Percentiles rank a stretch among this genome's conserved stretches.
phyloP scores from a whole-genome alignment of 2,329 filamentous ascomycete species.

The Tolypocladium paradoxum region DNA sequence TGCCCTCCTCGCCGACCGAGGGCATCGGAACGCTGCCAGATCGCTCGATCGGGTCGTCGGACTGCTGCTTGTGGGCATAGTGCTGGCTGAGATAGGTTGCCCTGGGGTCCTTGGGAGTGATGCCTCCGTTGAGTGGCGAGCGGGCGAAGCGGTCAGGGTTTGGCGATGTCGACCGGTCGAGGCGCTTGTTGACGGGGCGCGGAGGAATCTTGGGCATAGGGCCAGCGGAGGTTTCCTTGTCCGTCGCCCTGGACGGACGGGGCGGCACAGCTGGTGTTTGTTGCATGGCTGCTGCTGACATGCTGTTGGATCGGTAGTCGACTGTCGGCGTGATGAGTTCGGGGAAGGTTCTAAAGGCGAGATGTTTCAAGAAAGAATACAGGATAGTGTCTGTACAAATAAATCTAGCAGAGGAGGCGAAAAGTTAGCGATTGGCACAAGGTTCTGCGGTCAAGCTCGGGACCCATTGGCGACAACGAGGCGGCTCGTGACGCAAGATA shows the following conservation, averaged over 20 bases:
- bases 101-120: slow-evolving; percentile 35
- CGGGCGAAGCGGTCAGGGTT: slow-evolving; percentile 69
- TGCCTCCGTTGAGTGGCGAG: slow-evolving; percentile 72
- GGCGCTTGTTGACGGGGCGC: slow-evolving; percentile 58
- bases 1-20: slow-evolving; percentile 79
- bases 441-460: not conserved
- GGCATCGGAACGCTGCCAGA: slow-evolving; percentile 73
- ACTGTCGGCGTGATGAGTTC: not conserved
- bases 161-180: slow-evolving; percentile 69
- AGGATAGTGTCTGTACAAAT: not conserved
- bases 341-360: not conserved
- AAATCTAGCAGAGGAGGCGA: not conserved
- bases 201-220: slow-evolving; percentile 63
- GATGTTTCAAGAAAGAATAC: not conserved
- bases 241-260: slow-evolving; percentile 41
- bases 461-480: not conserved
- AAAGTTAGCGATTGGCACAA: not conserved
- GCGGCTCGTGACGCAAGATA: slow-evolving; percentile 2
- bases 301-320: slow-evolving; percentile 13
- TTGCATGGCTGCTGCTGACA: slow-evolving; percentile 41
- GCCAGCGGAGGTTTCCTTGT: slow-evolving; percentile 27
- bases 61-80: slow-evolving; percentile 19
- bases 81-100: slow-evolving; percentile 23
- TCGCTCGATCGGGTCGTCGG: slow-evolving; percentile 40
- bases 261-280: slow-evolving; percentile 44